Conservation (phyloP, 2,329 filamentous ascomycete genomes). For the Trichothecium roseum region DNA sequence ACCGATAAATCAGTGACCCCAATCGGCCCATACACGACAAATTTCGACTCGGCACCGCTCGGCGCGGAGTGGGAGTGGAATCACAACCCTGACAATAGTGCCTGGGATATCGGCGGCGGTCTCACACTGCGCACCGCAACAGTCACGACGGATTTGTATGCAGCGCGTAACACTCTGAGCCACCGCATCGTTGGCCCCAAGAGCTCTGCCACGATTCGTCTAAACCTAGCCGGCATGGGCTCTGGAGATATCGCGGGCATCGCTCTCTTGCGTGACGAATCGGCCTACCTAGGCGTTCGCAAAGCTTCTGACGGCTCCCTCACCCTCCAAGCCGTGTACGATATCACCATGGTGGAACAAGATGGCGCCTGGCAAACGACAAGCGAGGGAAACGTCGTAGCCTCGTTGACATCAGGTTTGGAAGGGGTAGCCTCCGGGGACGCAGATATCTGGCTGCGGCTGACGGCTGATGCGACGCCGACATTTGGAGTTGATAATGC, state of each 20-base stretch:
- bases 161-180: slow-evolving; percentile 34
- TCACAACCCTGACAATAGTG: slow-evolving; percentile 43
- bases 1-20: slow-evolving; percentile 9
- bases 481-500: slow-evolving; percentile 10
- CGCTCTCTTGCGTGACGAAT: slow-evolving; percentile 38
- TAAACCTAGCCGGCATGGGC: slow-evolving; percentile 35
- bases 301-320: slow-evolving; percentile 16
- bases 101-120: slow-evolving; percentile 26
- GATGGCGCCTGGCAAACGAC: slow-evolving; percentile 1
- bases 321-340: slow-evolving; percentile 18
- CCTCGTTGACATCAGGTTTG: not conserved
- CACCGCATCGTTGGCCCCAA: slow-evolving; percentile 34
- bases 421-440: slow-evolving; percentile 1
- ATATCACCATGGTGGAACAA: slow-evolving; percentile 15
- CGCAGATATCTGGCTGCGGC: slow-evolving; percentile 11
- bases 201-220: slow-evolving; percentile 33
- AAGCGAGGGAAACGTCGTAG: not conserved
- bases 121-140: slow-evolving; percentile 35
- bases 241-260: slow-evolving; percentile 41
- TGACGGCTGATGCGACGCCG: slow-evolving; percentile 12
- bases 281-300: slow-evolving; percentile 40
- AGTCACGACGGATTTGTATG: slow-evolving; percentile 37
- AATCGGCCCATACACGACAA: slow-evolving; percentile 28
- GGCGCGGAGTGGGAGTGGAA: slow-evolving; percentile 47
- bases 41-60: slow-evolving; percentile 22